Evolutionary conservation across 306 rosid species (phyloP).

Genomic region (Astragalus glycyphyllos): DNA sequence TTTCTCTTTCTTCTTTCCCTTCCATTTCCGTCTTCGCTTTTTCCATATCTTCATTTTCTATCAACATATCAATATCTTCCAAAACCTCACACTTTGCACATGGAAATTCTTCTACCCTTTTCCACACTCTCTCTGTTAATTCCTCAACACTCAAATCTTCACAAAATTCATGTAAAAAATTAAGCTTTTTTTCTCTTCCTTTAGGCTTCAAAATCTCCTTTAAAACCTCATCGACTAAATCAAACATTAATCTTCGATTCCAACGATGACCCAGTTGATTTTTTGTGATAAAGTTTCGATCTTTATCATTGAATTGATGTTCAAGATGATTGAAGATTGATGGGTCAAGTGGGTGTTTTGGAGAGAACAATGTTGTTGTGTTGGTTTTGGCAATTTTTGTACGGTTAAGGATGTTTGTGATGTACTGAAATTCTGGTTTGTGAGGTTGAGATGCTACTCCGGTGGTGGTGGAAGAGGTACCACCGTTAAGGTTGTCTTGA

Average conservation of each 20-base stretch:
- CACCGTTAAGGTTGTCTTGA: constrained; percentile 52
- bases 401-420: constrained; percentile 58
- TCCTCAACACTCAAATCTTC: constrained; percentile 20
- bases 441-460: neutral
- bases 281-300: constrained; percentile 15
- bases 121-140: constrained; percentile 54
- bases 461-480: constrained; percentile 38
- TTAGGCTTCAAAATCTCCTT: constrained; percentile 51
- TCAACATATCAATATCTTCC: constrained; percentile 76
- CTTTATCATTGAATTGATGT: constrained; percentile 8
- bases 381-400: constrained; percentile 29
- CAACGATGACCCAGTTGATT: constrained; percentile 48
- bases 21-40: constrained; percentile 37
- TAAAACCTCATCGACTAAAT: constrained; percentile 68
- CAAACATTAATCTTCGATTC: constrained; percentile 61
- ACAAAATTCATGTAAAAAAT: neutral
- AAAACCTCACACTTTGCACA: constrained; percentile 63
- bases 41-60: constrained; percentile 59
- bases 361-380: neutral
- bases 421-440: constrained; percentile 59
- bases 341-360: constrained; percentile 60
- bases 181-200: constrained; percentile 29
- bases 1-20: constrained; percentile 65
- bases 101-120: constrained; percentile 59
- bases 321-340: constrained; percentile 65